A percentile compares a stretch with the other conserved stretches of the same genome.
Evolutionary conservation across 768 basidiomycete species (phyloP).

Genomic region (Dacryopinax primogenitus): DNA sequence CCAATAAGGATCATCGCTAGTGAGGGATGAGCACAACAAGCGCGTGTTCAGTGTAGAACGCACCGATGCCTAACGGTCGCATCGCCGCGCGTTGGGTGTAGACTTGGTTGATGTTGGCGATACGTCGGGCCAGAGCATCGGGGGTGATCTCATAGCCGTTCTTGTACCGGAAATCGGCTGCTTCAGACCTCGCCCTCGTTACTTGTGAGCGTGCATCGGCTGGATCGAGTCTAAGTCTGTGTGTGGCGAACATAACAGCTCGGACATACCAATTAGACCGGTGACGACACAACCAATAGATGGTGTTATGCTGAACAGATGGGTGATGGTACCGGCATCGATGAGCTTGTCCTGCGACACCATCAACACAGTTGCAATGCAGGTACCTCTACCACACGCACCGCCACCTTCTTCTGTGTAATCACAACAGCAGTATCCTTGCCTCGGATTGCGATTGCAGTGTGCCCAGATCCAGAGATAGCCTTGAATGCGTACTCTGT

Average conservation of each 20-base stretch:
- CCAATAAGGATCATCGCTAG: conserved; percentile 94
- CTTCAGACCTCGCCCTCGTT: conserved; percentile 69
- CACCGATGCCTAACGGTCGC: conserved; percentile 92
- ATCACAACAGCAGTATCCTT: conserved; percentile 92
- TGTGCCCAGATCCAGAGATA: conserved; percentile 92
- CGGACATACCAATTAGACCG: conserved; percentile 68
- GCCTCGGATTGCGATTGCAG: conserved; percentile 81
- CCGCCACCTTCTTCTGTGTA: conserved; percentile 96
- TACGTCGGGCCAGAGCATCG: conserved; percentile 81
- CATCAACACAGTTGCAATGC: neutral
- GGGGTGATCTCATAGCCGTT: conserved; percentile 98
- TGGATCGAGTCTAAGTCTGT: conserved; percentile 24
- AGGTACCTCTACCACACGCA: conserved; percentile 32
- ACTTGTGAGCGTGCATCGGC: conserved; percentile 92
- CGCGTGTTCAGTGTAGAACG: conserved; percentile 22
- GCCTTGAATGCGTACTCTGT: conserved; percentile 99
- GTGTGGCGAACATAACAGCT: neutral
- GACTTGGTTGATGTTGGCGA: conserved; percentile 98
- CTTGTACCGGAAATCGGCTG: conserved; percentile 87
- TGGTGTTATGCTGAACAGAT: conserved; percentile 90
- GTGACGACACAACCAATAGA: conserved; percentile 97
- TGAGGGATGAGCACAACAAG: neutral
- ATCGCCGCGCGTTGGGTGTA: conserved; percentile 96
- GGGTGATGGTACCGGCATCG: conserved; percentile 85
- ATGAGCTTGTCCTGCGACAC: conserved; percentile 83